Evolutionary conservation across 2,329 filamentous ascomycete species (phyloP), one percentile per base, ranked within the genome.

Genomic region (Capronia coronata): DNA sequence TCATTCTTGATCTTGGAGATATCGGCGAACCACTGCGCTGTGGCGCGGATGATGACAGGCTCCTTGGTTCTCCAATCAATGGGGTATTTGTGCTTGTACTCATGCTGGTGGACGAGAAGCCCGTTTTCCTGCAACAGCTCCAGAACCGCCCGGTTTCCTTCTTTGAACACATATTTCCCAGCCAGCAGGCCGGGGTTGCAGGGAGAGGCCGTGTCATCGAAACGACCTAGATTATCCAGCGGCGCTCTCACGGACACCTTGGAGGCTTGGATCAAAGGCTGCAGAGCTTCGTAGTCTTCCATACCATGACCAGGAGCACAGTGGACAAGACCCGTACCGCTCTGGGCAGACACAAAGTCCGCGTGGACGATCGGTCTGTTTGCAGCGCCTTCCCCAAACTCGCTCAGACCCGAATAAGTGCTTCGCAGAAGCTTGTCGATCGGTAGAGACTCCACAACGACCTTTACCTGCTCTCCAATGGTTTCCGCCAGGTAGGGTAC

Each of bases 41-140:
- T 98, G 2, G 93, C 91, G 57, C 93, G 75, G 27, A 94, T 80
- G 52, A 98, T 88, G 43, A 98, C 83, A 1, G 93, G 93, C 59
- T 86, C 77, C 68, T 97, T 98, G 0, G 91, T 94, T 46, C 93
- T 79, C 93, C 93, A 98, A 68, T 98, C 93, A 60, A 97, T 95
- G 0, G 93, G 93, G 65, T 97, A 97, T 67, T 95, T 97, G 73
- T 98, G 93, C 45, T 76, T 76, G 64, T 91, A 84, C 49, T 75
- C 75, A 59, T 94, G 84, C 2, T 77, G 78, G 32, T 77, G 75
- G 34, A 96, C 70, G 2, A 97, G 77, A n/a, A 73, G 65, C 16
- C 63, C 64, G 52, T 81, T 72, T 0, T 76, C 71, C 21, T 74
- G 70, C 2, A 96, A 72, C 43, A 93, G 73, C 1, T 82, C 73